Conservation (phyloP, 768 basidiomycete species). For the Russula griseocarnosa region DNA sequence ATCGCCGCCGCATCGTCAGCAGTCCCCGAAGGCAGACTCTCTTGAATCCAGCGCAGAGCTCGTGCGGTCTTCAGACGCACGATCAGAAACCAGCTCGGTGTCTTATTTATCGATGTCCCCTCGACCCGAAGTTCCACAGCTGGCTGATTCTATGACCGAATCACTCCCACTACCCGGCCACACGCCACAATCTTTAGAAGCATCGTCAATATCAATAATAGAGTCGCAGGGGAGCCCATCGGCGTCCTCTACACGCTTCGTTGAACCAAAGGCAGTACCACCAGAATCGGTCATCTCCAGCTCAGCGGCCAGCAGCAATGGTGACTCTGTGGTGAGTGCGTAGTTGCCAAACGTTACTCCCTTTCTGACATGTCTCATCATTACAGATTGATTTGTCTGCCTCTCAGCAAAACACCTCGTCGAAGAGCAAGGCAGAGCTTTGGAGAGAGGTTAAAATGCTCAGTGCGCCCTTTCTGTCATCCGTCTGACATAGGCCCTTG, state of each 20-base stretch:
- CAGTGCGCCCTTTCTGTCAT: constrained; percentile 43
- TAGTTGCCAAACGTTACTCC: neutral
- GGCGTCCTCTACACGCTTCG: neutral
- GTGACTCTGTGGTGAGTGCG: constrained; percentile 16
- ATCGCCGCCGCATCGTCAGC: constrained; percentile 3
- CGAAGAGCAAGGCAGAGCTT: constrained; percentile 69
- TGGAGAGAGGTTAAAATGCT: constrained; percentile 94
- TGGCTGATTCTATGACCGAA: constrained; percentile 41
- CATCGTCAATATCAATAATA: constrained; percentile 22
- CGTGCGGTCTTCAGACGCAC: constrained; percentile 37
- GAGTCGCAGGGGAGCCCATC: constrained; percentile 4
- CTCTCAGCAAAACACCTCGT: constrained; percentile 28
- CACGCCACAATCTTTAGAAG: constrained; percentile 26
- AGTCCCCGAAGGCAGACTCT: constrained; percentile 31
- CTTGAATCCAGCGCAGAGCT: constrained; percentile 39
- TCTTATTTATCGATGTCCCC: constrained; percentile 42
- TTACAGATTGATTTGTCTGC: constrained; percentile 22
- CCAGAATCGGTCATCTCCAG: constrained; percentile 29
- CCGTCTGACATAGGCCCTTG: constrained; percentile 5
- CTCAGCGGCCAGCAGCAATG: constrained; percentile 28
- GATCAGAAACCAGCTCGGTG: constrained; percentile 44
- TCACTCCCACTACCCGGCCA: neutral
- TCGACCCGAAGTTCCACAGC: constrained; percentile 41
- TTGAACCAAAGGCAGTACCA: constrained; percentile 1
- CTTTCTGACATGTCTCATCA: neutral